These are phyloP conservation scores for Globisporangium barbulae DNA, from an alignment of 352 stramenopile genomes.

Conservation along the genomic window DNA sequence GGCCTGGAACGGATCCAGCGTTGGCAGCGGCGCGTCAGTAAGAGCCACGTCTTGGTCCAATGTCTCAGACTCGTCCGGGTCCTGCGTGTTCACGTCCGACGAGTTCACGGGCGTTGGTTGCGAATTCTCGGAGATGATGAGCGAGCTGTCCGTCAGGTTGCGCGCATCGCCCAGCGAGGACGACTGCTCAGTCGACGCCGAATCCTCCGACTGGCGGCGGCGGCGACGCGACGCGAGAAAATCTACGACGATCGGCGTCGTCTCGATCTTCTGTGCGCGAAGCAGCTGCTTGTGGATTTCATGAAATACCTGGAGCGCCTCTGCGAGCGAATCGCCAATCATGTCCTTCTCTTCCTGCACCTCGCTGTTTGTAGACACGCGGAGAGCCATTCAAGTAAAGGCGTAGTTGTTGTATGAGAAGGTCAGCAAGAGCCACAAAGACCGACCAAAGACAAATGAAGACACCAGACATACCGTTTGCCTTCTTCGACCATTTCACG, in stretches of 20 bases:
- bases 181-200: slow-evolving; percentile 13
- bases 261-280: not conserved
- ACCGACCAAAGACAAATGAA: not conserved
- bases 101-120: slow-evolving; percentile 20
- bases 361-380: not conserved
- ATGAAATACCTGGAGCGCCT: slow-evolving; percentile 8
- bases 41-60: slow-evolving; percentile 3
- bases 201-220: slow-evolving; percentile 3
- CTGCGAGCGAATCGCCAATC: not conserved
- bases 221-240: not conserved
- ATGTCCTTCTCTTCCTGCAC: slow-evolving; percentile 2
- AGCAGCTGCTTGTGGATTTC: slow-evolving; percentile 4
- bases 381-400: not conserved
- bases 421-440: not conserved
- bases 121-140: slow-evolving; percentile 25
- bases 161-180: slow-evolving; percentile 10
- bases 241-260: not conserved
- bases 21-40: not conserved
- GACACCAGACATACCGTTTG: not conserved
- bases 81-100: slow-evolving; percentile 12
- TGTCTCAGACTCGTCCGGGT: slow-evolving; percentile 21
- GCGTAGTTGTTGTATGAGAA: not conserved
- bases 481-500: not conserved
- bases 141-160: slow-evolving; percentile 11
- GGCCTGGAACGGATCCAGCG: not conserved